These are phyloP conservation scores for Botrytis fragariae DNA, from an alignment of 2,329 filamentous ascomycete species.

Conservation along the genomic window DNA sequence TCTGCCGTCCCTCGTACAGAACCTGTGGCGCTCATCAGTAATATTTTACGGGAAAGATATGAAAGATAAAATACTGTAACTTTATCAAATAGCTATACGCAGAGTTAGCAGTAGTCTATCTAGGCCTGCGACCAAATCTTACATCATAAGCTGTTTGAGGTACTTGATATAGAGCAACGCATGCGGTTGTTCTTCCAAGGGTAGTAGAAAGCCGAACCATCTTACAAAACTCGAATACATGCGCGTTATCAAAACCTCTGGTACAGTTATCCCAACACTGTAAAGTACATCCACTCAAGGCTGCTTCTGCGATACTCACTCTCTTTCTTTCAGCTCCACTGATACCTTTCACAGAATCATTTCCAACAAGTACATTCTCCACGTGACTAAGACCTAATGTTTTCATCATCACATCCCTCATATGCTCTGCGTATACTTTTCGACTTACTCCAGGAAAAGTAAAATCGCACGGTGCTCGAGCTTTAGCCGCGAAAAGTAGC, in stretches of 20 bases:
- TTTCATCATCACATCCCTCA: slow-evolving; percentile 60
- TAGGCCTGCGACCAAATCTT: not conserved
- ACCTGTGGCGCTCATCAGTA: slow-evolving; percentile 43
- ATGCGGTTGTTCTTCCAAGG: slow-evolving; percentile 58
- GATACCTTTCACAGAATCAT: slow-evolving; percentile 68
- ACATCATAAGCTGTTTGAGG: slow-evolving; percentile 66
- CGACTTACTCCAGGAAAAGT: slow-evolving; percentile 58
- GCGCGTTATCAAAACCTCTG: slow-evolving; percentile 69
- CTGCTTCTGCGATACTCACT: slow-evolving; percentile 77
- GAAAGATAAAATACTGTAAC: slow-evolving; percentile 39
- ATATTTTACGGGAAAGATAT: too few relatives aligned
- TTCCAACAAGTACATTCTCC: slow-evolving; percentile 68
- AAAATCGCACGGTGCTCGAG: slow-evolving; percentile 61
- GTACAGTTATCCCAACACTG: slow-evolving; percentile 77
- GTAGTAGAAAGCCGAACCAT: slow-evolving; percentile 64
- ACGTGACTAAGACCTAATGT: slow-evolving; percentile 70
- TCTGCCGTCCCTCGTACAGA: slow-evolving; percentile 65
- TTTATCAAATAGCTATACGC: slow-evolving; percentile 58
- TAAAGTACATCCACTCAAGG: slow-evolving; percentile 65
- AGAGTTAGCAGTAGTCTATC: not conserved
- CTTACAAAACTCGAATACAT: slow-evolving; percentile 69
- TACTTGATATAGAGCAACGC: slow-evolving; percentile 71
- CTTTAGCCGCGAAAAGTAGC: slow-evolving; percentile 67
- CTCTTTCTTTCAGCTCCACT: slow-evolving; percentile 79
- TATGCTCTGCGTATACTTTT: slow-evolving; percentile 46